Percentiles rank a stretch among this genome's conserved stretches.
phyloP scores from a whole-genome alignment of 1,139 yeast genomes.

The Kodamaea suecica region DNA sequence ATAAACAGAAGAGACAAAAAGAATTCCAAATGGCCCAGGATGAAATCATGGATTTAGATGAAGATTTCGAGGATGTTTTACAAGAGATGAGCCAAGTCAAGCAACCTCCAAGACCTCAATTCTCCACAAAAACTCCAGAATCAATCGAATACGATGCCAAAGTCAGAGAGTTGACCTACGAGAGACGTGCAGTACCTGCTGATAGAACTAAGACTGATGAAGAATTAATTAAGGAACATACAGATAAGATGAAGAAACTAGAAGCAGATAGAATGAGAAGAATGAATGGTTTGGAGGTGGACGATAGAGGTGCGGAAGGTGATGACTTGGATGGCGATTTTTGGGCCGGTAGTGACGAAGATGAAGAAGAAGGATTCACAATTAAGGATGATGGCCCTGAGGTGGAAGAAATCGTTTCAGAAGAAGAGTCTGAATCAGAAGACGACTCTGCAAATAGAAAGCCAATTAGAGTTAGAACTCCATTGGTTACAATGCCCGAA shows the following conservation, averaged over 20 bases:
- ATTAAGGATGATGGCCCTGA: conserved; percentile 19
- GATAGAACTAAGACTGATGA: conserved; percentile 92
- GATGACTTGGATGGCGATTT: conserved; percentile 67
- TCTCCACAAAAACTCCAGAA: conserved; percentile 34
- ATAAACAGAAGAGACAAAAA: conserved; percentile 84
- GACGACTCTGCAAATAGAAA: conserved; percentile 8
- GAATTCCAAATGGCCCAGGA: conserved; percentile 69
- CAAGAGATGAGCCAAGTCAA: conserved; percentile 42
- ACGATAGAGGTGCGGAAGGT: conserved; percentile 53
- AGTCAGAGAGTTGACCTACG: conserved; percentile 77
- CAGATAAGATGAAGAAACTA: conserved; percentile 61
- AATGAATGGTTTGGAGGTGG: conserved; percentile 68
- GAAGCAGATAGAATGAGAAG: conserved; percentile 77
- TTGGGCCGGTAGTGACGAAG: conserved; percentile 58
- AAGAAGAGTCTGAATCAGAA: conserved; percentile 18
- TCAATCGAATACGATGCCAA: conserved; percentile 69
- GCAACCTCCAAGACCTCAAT: conserved; percentile 16
- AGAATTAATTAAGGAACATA: conserved; percentile 68
- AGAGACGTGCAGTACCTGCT: conserved; percentile 91
- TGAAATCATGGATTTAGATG: conserved; percentile 73
- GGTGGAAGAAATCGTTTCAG: conserved; percentile 17
- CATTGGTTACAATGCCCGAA: conserved; percentile 51
- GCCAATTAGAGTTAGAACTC: conserved; percentile 11
- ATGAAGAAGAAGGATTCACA: conserved; percentile 35
- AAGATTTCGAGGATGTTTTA: conserved; percentile 74